phyloP scores from a whole-genome alignment of 441 rosid species.

The Populus hybrid region DNA sequence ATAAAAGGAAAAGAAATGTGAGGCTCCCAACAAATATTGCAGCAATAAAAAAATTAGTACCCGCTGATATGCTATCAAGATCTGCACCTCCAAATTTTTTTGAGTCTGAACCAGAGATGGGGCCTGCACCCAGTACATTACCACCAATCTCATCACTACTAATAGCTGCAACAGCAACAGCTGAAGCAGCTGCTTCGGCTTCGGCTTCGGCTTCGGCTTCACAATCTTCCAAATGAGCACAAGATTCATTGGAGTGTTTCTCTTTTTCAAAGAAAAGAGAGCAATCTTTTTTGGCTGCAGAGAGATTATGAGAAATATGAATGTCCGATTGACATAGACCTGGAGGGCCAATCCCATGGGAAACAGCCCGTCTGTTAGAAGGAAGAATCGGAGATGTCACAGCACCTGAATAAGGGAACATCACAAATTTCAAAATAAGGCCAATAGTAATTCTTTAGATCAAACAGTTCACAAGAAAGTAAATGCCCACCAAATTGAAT shows the following conservation, averaged over 20 bases:
- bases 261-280: slow-evolving; percentile 72
- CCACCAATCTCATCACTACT: slow-evolving; percentile 74
- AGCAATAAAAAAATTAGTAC: slow-evolving; percentile 24
- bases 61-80: slow-evolving; percentile 41
- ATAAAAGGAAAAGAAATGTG: slow-evolving; percentile 6
- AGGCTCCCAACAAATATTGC: background rate
- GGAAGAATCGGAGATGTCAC: slow-evolving; percentile 83
- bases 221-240: slow-evolving; percentile 60
- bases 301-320: slow-evolving; percentile 41
- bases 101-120: slow-evolving; percentile 57
- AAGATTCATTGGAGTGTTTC: slow-evolving; percentile 50
- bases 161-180: slow-evolving; percentile 92
- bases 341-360: slow-evolving; percentile 65
- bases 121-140: slow-evolving; percentile 40
- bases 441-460: slow-evolving; percentile 5
- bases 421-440: slow-evolving; percentile 10
- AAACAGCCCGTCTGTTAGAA: slow-evolving; percentile 46
- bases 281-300: slow-evolving; percentile 48
- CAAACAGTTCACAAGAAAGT: background rate
- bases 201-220: slow-evolving; percentile 86
- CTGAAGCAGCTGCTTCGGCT: slow-evolving; percentile 83
- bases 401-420: slow-evolving; percentile 55
- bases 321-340: slow-evolving; percentile 48
- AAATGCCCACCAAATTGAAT: slow-evolving; percentile 87
- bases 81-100: slow-evolving; percentile 54